Evolutionary conservation across 345 rosid species (phyloP).

Genomic region (Triadica sebifera): DNA sequence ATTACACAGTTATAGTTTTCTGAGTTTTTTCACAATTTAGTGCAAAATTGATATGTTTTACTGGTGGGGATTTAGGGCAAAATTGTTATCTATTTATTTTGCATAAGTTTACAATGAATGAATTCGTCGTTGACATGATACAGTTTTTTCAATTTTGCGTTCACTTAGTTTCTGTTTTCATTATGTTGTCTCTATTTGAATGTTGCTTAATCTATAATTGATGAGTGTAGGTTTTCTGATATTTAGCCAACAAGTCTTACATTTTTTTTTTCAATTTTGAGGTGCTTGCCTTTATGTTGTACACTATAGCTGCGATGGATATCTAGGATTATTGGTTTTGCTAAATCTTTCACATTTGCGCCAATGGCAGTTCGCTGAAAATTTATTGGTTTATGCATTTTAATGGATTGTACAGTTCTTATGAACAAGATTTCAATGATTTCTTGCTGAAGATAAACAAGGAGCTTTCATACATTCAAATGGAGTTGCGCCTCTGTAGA

Average conservation of each 20-base stretch:
- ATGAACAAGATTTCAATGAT: constrained; percentile 49
- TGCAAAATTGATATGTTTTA: too few species aligned
- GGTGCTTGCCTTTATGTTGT: too few species aligned
- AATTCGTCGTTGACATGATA: background rate
- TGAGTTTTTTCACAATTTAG: background rate
- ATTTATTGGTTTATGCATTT: background rate
- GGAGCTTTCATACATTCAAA: constrained; percentile 70
- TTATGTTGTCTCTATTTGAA: background rate
- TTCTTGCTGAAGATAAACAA: constrained; percentile 78
- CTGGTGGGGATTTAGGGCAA: too few species aligned
- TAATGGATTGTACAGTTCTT: constrained; percentile 28
- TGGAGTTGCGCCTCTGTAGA: constrained; percentile 76
- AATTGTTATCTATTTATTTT: too few species aligned
- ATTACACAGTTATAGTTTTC: background rate
- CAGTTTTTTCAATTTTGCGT: background rate
- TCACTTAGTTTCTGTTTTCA: too few species aligned
- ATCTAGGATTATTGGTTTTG: too few species aligned
- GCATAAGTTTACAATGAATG: background rate
- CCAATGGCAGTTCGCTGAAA: background rate
- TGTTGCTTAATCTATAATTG: background rate
- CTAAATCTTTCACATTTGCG: background rate
- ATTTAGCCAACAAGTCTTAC: background rate
- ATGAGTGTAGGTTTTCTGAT: background rate
- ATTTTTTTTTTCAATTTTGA: background rate
- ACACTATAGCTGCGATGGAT: too few species aligned